Conservation (phyloP, 768 basidiomycete species). For the Suillus clintonianus region DNA sequence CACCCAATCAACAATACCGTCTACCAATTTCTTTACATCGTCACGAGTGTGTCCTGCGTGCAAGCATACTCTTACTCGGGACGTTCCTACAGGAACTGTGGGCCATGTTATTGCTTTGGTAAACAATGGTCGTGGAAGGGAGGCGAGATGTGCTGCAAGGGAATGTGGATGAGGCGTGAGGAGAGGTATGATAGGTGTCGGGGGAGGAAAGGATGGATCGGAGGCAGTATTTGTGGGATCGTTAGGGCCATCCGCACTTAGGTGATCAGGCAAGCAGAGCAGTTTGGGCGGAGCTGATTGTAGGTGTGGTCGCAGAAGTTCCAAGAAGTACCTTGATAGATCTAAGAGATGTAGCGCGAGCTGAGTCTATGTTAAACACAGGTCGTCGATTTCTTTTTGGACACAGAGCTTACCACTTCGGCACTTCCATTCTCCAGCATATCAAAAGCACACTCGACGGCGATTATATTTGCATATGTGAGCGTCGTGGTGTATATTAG, state of each 20-base stretch:
- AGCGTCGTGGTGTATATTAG: conserved; percentile 91
- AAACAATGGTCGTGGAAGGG: conserved; percentile 43
- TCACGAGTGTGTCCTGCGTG: conserved; percentile 71
- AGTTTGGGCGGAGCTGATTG: conserved; percentile 26
- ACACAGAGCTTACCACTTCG: conserved; percentile 39
- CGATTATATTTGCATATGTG: conserved; percentile 73
- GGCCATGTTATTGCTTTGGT: conserved; percentile 83
- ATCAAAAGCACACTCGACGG: conserved; percentile 78
- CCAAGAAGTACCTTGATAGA: conserved; percentile 32
- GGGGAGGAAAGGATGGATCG: conserved; percentile 14
- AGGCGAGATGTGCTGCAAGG: conserved; percentile 49
- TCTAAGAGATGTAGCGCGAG: conserved; percentile 27
- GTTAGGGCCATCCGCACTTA: neutral
- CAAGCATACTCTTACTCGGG: conserved; percentile 87
- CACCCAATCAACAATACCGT: conserved; percentile 53
- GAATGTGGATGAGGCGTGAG: conserved; percentile 76
- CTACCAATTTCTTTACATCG: conserved; percentile 62
- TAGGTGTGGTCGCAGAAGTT: conserved; percentile 32
- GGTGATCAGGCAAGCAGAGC: conserved; percentile 27
- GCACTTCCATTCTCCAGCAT: conserved; percentile 70
- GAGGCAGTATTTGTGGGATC: neutral
- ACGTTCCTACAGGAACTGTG: conserved; percentile 84
- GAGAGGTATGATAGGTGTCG: conserved; percentile 85
- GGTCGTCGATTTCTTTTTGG: conserved; percentile 1
- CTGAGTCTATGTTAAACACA: conserved; percentile 35